Evolutionary conservation across 306 rosid species (phyloP), one percentile per base, ranked within the genome.

Genomic region (Dicorynia guianensis): DNA sequence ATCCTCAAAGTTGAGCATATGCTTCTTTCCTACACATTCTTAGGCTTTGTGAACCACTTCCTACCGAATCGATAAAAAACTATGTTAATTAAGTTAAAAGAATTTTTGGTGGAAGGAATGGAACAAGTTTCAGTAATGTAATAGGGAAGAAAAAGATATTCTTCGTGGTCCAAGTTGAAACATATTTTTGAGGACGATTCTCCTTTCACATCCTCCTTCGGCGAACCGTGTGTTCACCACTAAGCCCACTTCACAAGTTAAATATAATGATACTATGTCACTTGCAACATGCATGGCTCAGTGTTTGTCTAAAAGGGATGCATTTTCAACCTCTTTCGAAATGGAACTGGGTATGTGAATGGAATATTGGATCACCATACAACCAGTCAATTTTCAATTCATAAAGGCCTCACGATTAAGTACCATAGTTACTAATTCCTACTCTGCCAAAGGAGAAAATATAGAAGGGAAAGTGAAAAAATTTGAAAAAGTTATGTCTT

Each of bases 201-300:
- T 34, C 39, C 69, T 18, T 25, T 25, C 30, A 25, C 25, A 8
- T n/a, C 42, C 25, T 17, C 63, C 36, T 20, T 40, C 12, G 65
- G 55, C 35, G 74, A 68, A 50, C 72, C 85, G 81, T 69, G 88
- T 84, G 64, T 78, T 69, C 89, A 46, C 50, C 86, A 79, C 13
- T 35, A 30, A 0, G 34, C 68, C 71, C 43, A 57, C 76, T 75
- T 25, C 18, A 12, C 2, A 8, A 71, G 63, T 56, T 57, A 63
- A 72, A 62, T 73, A 69, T 40, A 40, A 34, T 80, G 30, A 25
- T 25, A 25, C 76, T 25, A 34, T 33, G 68, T 60, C 84, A 79
- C 52, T 58, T 60, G 15, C 4, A 6, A 15, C 14, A 19, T 55
- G 30, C 20, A 55, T 40, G 10, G 10, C 17, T 50, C 10, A 15